phyloP scores from a whole-genome alignment of 495 filamentous ascomycete genomes.

The Tricharina praecox region DNA sequence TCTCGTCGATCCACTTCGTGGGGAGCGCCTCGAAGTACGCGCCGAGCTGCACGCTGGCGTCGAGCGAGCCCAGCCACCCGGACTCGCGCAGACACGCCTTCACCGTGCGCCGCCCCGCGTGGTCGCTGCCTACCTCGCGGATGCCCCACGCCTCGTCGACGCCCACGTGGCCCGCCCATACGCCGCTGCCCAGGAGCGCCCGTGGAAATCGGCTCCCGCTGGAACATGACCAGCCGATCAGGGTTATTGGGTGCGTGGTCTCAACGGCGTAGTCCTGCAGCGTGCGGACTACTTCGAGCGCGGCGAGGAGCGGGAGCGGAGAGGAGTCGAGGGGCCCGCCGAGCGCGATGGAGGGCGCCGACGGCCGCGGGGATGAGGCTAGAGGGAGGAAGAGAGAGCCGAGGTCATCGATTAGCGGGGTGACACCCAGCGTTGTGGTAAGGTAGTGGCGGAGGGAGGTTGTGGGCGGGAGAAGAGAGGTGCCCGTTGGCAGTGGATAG shows the following conservation, averaged over 20 bases:
- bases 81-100: neutral
- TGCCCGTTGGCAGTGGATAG: neutral
- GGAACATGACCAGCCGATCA: neutral
- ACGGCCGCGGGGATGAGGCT: neutral
- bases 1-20: neutral
- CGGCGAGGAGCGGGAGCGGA: neutral
- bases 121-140: neutral
- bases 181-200: neutral
- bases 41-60: neutral
- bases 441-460: neutral
- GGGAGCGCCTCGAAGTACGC: neutral
- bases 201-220: neutral
- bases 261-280: neutral
- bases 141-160: neutral
- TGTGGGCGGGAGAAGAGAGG: neutral
- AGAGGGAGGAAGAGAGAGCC: neutral
- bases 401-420: neutral
- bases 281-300: constrained; percentile 1
- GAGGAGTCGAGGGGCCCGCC: neutral
- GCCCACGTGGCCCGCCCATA: neutral
- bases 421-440: neutral
- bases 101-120: neutral
- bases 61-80: neutral
- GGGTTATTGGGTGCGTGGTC: neutral
- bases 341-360: neutral